Evolutionary conservation across 2,329 filamentous ascomycete species (phyloP).

Genomic region (Claviceps humidiphila): DNA sequence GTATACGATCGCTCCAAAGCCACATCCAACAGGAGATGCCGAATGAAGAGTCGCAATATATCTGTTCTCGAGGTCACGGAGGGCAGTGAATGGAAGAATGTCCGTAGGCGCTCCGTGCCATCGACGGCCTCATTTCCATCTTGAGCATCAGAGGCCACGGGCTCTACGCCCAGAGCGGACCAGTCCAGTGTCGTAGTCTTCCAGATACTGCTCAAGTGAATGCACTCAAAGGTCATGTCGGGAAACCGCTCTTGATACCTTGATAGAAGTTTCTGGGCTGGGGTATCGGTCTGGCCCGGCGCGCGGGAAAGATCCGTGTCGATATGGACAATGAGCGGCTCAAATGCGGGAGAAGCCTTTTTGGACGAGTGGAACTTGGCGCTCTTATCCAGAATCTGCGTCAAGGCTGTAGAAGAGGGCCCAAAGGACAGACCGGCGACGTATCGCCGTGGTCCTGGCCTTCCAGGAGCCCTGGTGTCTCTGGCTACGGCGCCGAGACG

Average conservation of each 20-base stretch:
- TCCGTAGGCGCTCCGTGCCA: conserved; percentile 32
- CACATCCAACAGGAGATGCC: conserved; percentile 54
- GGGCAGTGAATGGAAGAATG: conserved; percentile 46
- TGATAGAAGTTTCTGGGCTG: conserved; percentile 32
- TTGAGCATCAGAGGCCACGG: conserved; percentile 3
- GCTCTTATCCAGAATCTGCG: conserved; percentile 63
- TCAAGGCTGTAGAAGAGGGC: conserved; percentile 61
- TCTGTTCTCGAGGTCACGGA: conserved; percentile 68
- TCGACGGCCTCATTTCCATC: conserved; percentile 5
- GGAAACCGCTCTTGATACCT: conserved; percentile 50
- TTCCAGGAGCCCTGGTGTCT: conserved; percentile 27
- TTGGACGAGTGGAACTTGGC: conserved; percentile 50
- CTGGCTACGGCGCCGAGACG: conserved; percentile 43
- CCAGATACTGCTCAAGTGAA: conserved; percentile 53
- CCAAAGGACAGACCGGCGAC: conserved; percentile 76
- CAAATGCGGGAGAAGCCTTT: conserved; percentile 53
- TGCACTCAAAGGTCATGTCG: conserved; percentile 45
- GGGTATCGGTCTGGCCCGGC: conserved; percentile 10
- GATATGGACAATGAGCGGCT: conserved; percentile 47
- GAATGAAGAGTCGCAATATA: conserved; percentile 55
- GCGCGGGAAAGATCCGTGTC: conserved; percentile 25
- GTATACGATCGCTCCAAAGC: conserved; percentile 49
- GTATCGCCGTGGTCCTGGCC: conserved; percentile 31
- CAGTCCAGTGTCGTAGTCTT: conserved; percentile 38
- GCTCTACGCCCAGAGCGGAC: conserved; percentile 25